Conservation (phyloP, 352 stramenopile genomes). For the Phytopythium mirpurense region DNA sequence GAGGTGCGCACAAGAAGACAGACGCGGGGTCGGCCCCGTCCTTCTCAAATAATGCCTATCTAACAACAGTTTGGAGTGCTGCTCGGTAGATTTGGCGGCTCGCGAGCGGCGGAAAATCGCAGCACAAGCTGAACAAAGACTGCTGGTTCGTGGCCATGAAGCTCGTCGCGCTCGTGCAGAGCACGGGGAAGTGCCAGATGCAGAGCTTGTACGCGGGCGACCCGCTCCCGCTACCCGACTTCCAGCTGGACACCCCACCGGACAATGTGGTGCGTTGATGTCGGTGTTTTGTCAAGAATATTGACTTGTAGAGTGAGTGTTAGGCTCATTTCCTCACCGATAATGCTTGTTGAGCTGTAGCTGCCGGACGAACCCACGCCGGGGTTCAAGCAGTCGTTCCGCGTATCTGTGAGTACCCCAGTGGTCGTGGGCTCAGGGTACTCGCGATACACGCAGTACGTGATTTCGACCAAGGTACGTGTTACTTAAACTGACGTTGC, state of each 20-base stretch:
- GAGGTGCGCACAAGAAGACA: too few relatives aligned
- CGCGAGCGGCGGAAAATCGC: conserved; percentile 83
- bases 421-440: conserved; percentile 78
- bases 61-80: too few relatives aligned
- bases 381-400: conserved; percentile 60
- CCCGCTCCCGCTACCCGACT: conserved; percentile 63
- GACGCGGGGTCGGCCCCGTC: too few relatives aligned
- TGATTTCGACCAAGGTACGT: conserved; percentile 80
- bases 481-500: not conserved
- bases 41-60: too few relatives aligned
- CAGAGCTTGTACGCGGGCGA: conserved; percentile 76
- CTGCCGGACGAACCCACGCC: conserved; percentile 36
- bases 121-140: conserved; percentile 84
- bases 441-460: conserved; percentile 83
- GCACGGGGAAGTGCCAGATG: conserved; percentile 78
- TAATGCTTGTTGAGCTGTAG: conserved; percentile 17
- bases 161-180: conserved; percentile 84
- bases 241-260: conserved; percentile 70
- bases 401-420: conserved; percentile 70
- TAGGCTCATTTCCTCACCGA: not conserved
- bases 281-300: not conserved
- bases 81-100: conserved; percentile 71
- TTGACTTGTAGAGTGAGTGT: too few relatives aligned
- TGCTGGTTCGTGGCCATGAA: conserved; percentile 91
- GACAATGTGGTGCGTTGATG: conserved; percentile 59